Evolutionary conservation across 2,329 filamentous ascomycete genomes (phyloP).

Genomic region (Colletotrichum tropicicola): DNA sequence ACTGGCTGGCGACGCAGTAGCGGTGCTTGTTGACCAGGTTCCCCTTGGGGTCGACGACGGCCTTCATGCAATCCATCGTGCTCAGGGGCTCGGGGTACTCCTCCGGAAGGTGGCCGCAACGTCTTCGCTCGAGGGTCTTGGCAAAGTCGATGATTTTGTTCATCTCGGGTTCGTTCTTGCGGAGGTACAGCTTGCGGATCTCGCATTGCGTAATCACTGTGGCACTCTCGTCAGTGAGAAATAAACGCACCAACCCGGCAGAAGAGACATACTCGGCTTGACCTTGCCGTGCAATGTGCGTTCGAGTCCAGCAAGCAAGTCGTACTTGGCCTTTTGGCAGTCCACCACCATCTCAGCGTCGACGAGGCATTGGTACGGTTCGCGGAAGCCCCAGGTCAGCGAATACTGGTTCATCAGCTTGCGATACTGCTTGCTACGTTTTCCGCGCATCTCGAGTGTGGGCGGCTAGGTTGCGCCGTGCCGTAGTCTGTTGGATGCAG

Average conservation of each 20-base stretch:
- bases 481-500: not conserved
- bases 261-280: conserved; percentile 72
- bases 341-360: conserved; percentile 88
- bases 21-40: conserved; percentile 78
- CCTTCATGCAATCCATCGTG: conserved; percentile 74
- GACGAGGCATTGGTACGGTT: conserved; percentile 92
- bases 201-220: conserved; percentile 83
- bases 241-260: no score
- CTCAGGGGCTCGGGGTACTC: conserved; percentile 76
- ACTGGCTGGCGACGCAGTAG: conserved; percentile 82
- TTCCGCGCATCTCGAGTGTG: conserved; percentile 54
- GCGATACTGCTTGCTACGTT: conserved; percentile 62
- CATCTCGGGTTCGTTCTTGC: conserved; percentile 62
- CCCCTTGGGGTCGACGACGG: conserved; percentile 82
- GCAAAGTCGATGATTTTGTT: conserved; percentile 75
- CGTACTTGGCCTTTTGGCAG: conserved; percentile 87
- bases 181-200: conserved; percentile 80
- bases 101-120: conserved; percentile 80
- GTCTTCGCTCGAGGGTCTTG: conserved; percentile 74
- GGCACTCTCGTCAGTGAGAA: not conserved
- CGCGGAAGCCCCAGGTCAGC: conserved; percentile 87
- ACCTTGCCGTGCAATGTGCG: conserved; percentile 87
- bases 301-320: conserved; percentile 79
- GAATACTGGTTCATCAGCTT: conserved; percentile 96
- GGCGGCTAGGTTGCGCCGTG: not conserved